Base-by-base conservation (phyloP, 2,329 filamentous ascomycete species). In the Pyrenophora seminiperda region DNA sequence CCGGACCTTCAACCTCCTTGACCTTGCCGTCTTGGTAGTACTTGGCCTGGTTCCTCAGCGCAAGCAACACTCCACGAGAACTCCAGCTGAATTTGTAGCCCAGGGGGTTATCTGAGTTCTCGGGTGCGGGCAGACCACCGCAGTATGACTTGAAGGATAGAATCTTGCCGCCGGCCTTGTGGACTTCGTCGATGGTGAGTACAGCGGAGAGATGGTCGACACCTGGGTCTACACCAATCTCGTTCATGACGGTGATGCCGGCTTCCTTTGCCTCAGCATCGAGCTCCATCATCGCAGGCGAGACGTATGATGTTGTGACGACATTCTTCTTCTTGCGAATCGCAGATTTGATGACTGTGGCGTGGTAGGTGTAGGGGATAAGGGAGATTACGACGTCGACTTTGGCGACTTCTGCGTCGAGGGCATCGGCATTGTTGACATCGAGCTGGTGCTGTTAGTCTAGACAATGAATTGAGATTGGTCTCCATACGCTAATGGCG, bases 171-270 rank as follows among this genome's bases (percentile, higher is more conserved):
- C 91, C 92, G 13, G 81, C 88, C 56, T 83, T 79, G 81, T 97
- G 92, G n/a, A 96, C 91, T 70, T 91, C 83, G 45, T 88, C 84
- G 66, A 97, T 96, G 49, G 86, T 90, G 79, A 93, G 89, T 73
- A 97, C 84, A 38, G 92, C 92, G 71, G 93, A 89, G 49, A 88
- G 76, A 72, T 89, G 86, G 71, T 91, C 87, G 60, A 91, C 84
- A 70, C 87, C 86, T 20, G 86, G 86, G 73, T 89, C 86, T 34
- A 80, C 74, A 54, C 66, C 67, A 44, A 73, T 72, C 63, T 97
- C 93, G 77, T 97, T 97, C 89, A 97, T 92, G 71, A 97, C 92
- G 9, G 91, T 96, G 72, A 97, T 97, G 54, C 91, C 92, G 14
- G 93, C 93, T 57, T 88, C 89, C 82, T 96, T 96, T 73, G 83